Conservation (phyloP, 345 rosid genomes). For the Raphanus raphanistrum region DNA sequence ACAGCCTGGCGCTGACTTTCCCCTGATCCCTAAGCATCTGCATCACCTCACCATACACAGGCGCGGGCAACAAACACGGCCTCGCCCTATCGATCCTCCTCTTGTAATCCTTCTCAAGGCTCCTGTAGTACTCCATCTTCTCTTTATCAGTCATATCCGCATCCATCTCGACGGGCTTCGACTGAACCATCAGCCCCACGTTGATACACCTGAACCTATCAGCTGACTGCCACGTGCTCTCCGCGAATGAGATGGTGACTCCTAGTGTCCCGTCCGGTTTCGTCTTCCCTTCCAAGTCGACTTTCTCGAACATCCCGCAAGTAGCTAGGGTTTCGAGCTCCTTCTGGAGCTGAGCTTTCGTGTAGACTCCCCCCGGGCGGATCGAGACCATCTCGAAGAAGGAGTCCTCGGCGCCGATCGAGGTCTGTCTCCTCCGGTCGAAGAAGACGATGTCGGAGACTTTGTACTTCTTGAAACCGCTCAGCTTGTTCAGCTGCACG, state of each 20-base stretch:
- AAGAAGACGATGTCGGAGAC: slow-evolving; percentile 80
- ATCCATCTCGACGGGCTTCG: slow-evolving; percentile 89
- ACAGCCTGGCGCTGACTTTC: slow-evolving; percentile 81
- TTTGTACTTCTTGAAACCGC: slow-evolving; percentile 84
- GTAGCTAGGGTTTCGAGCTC: slow-evolving; percentile 90
- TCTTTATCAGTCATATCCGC: slow-evolving; percentile 97
- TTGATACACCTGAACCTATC: slow-evolving; percentile 85
- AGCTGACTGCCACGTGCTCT: slow-evolving; percentile 94
- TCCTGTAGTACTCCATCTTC: slow-evolving; percentile 77
- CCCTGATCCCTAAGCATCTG: slow-evolving; percentile 77
- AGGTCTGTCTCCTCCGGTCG: slow-evolving; percentile 60
- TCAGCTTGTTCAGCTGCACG: slow-evolving; percentile 78
- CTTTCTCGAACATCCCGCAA: slow-evolving; percentile 98
- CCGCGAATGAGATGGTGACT: slow-evolving; percentile 68
- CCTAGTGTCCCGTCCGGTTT: slow-evolving; percentile 79
- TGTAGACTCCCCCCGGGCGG: slow-evolving; percentile 82
- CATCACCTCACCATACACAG: slow-evolving; percentile 65
- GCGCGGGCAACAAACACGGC: slow-evolving; percentile 72
- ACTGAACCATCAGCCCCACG: slow-evolving; percentile 82
- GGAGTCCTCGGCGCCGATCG: slow-evolving; percentile 81
- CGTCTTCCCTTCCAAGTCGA: slow-evolving; percentile 87
- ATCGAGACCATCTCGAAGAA: slow-evolving; percentile 97
- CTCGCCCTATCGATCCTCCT: slow-evolving; percentile 81
- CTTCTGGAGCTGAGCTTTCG: slow-evolving; percentile 74
- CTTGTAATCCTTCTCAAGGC: slow-evolving; percentile 87